Percentiles rank a stretch among this genome's conserved stretches.
phyloP scores from a whole-genome alignment of 768 basidiomycete species.

The Xanthoconium stramineum region DNA sequence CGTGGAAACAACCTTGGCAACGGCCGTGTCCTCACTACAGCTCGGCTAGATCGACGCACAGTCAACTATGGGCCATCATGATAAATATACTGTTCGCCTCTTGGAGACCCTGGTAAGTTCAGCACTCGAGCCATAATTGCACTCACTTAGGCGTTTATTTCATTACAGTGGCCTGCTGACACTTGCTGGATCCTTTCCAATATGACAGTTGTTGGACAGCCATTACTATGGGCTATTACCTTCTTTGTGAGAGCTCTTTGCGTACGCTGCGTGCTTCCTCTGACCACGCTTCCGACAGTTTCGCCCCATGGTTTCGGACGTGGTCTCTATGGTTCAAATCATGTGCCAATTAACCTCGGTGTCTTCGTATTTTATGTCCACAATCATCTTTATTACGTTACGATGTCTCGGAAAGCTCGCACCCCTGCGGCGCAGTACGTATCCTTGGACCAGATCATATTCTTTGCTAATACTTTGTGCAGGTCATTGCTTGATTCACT shows the following conservation, averaged over 20 bases:
- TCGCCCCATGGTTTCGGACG: slow-evolving; percentile 20
- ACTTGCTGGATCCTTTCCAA: neutral
- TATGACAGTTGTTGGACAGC: neutral
- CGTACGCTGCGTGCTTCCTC: neutral
- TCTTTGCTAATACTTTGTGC: neutral
- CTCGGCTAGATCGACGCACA: slow-evolving; percentile 7
- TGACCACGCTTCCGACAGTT: slow-evolving; percentile 13
- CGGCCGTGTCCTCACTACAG: neutral
- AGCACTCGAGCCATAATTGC: neutral
- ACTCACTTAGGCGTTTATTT: neutral
- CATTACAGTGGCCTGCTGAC: neutral
- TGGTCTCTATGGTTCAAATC: slow-evolving; percentile 15
- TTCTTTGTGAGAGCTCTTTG: slow-evolving; percentile 19
- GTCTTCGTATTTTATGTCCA: slow-evolving; percentile 12
- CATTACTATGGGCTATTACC: slow-evolving; percentile 15
- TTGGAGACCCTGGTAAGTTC: slow-evolving; percentile 1
- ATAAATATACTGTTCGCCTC: slow-evolving; percentile 4
- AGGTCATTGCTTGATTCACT: slow-evolving; percentile 4
- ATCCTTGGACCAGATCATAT: neutral
- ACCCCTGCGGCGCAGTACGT: slow-evolving; percentile 11
- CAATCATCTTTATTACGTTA: slow-evolving; percentile 2
- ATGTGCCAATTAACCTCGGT: slow-evolving; percentile 13
- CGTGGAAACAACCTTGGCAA: neutral
- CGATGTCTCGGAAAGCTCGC: neutral
- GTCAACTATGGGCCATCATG: neutral